Evolutionary conservation across 163 green algal species (phyloP).

Genomic region (Chloroidium sp.): DNA sequence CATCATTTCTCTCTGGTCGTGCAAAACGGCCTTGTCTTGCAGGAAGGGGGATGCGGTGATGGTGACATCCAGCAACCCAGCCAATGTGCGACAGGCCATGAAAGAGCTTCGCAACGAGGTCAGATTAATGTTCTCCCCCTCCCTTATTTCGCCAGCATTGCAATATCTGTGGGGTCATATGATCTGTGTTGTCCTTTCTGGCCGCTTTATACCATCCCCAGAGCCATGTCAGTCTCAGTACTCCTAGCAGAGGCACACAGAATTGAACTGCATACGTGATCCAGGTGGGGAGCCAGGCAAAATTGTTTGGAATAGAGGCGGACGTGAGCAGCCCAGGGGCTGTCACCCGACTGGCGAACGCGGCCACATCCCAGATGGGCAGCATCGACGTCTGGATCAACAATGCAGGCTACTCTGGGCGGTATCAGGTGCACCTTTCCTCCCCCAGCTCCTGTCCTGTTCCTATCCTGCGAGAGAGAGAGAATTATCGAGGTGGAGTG

Average conservation of each 20-base stretch:
- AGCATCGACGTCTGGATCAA: constrained; percentile 75
- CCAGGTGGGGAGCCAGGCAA: constrained; percentile 3
- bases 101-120: constrained; percentile 42
- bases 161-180: no score
- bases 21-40: not conserved
- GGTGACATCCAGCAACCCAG: constrained; percentile 45
- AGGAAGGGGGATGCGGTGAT: constrained; percentile 58
- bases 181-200: no score
- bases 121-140: no score
- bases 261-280: not conserved
- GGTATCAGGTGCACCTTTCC: constrained; percentile 30
- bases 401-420: constrained; percentile 64
- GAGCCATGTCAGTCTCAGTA: not conserved
- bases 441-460: no score
- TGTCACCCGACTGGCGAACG: constrained; percentile 34
- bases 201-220: no score
- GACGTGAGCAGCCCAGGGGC: constrained; percentile 45
- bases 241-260: not conserved
- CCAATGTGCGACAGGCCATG: constrained; percentile 20
- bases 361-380: constrained; percentile 28
- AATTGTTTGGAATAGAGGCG: constrained; percentile 34
- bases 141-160: no score
- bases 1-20: no score
- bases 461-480: no score
- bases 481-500: no score